Evolutionary conservation across 2,329 filamentous ascomycete species (phyloP), one percentile per base, ranked within the genome.

Genomic region (Xylariaceae sp.): DNA sequence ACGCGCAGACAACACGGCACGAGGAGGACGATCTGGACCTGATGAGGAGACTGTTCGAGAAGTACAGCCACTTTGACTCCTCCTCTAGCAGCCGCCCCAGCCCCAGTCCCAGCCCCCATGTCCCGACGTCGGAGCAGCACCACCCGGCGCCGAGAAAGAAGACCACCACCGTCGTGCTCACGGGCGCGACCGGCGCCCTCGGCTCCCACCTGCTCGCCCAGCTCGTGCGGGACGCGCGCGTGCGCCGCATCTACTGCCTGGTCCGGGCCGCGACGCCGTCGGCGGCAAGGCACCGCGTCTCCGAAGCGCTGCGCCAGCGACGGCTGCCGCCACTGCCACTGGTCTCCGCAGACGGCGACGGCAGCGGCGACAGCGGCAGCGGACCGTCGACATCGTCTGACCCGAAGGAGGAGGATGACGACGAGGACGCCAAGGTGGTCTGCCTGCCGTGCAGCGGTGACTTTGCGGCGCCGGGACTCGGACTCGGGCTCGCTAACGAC

Each of bases 201-300:
- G 72, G 72, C 13, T 61, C 64, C 17, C 67, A 75, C 38, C 57
- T 75, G 2, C 50, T 75, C 5, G 50, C 64, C 19, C 51, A 64
- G 15, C 57, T 77, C 5, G 55, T 61, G 3, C 45, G 55, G 1
- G 45, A 52, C 3, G 4, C 44, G 0, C 44, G 49, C 2, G 56
- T 76, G 1, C 45, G 50, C 4, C 64, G 59, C 25, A 58, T 81
- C 8, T 70, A 73, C 48, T 77, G 76, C 49, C 61, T 80, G 3
- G 63, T 79, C 17, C 67, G 76, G 32, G 71, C 64, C 19, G 49
- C 50, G 25, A 63, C 56, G 14, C 37, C 45, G 3, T 49, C 62
- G 2, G 61, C 65, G 26, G 67, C 67, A 5, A 46, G 46, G 13
- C 52, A 59, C 25, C 60, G 72, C 23, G 56, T 77, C 10, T 39